Percentiles rank a stretch among this genome's conserved stretches.
These are phyloP conservation scores for Xylaria sp. DNA, from an alignment of 2,329 filamentous ascomycete genomes.

Conservation along the genomic window DNA sequence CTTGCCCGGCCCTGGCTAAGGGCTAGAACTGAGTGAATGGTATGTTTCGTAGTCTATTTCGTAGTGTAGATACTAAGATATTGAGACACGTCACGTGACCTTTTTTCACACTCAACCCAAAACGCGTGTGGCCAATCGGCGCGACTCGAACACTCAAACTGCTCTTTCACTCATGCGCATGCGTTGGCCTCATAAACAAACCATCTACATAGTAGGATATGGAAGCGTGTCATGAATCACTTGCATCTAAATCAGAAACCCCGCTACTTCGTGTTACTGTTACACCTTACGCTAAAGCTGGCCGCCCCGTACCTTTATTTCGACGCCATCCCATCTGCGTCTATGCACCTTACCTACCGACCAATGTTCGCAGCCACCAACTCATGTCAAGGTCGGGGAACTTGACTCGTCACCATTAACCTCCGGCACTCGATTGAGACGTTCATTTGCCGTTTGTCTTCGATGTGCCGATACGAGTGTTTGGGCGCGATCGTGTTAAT, in stretches of 20 bases:
- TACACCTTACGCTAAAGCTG: too few relatives aligned
- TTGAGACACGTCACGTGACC: constrained; percentile 1
- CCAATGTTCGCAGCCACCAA: not conserved
- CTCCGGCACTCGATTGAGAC: not conserved
- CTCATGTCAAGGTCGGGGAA: not conserved
- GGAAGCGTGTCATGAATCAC: not conserved
- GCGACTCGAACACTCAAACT: not conserved
- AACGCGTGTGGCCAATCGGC: not conserved
- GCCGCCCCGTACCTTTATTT: not conserved
- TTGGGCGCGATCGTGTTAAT: constrained; percentile 56
- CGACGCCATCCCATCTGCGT: not conserved
- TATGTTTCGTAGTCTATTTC: too few relatives aligned
- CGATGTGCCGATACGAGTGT: constrained; percentile 62
- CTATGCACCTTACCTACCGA: not conserved
- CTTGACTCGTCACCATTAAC: not conserved
- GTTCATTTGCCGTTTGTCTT: not conserved
- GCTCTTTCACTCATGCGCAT: not conserved
- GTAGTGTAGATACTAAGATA: too few relatives aligned
- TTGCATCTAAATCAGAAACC: too few relatives aligned
- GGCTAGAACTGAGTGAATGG: too few relatives aligned
- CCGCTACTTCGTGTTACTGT: too few relatives aligned
- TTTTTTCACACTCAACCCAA: not conserved
- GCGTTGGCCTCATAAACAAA: not conserved
- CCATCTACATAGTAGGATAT: not conserved
- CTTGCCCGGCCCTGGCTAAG: too few relatives aligned